A percentile compares a stretch with the other conserved stretches of the same genome.
Evolutionary conservation across 2,329 filamentous ascomycete species (phyloP).

Genomic region (Fusarium chuoi): DNA sequence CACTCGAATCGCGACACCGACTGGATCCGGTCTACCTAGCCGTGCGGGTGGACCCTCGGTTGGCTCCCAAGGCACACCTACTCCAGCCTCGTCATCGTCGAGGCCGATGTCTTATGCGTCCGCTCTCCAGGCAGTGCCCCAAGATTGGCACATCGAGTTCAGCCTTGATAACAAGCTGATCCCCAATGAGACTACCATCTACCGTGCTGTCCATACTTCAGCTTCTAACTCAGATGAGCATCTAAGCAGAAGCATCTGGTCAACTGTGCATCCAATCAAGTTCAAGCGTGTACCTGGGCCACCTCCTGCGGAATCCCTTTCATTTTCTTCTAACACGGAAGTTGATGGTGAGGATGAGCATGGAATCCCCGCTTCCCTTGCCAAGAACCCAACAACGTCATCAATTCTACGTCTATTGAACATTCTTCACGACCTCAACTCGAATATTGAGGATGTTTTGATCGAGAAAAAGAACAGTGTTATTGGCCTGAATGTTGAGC

Average conservation of each 20-base stretch:
- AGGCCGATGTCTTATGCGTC: constrained; percentile 85
- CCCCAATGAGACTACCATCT: constrained; percentile 92
- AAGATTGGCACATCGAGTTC: constrained; percentile 99
- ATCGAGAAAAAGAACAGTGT: constrained; percentile 76
- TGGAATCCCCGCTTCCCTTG: constrained; percentile 80
- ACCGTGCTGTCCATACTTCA: constrained; percentile 85
- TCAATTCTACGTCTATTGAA: constrained; percentile 89
- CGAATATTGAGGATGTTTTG: constrained; percentile 91
- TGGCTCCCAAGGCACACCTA: constrained; percentile 57
- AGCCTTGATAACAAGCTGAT: constrained; percentile 86
- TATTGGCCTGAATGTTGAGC: constrained; percentile 79
- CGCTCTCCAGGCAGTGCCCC: constrained; percentile 80
- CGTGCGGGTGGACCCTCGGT: constrained; percentile 55
- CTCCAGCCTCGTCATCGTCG: constrained; percentile 65
- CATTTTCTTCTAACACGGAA: constrained; percentile 63
- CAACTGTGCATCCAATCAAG: constrained; percentile 87
- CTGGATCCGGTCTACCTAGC: constrained; percentile 61
- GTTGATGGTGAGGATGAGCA: constrained; percentile 64
- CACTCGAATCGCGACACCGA: constrained; percentile 84
- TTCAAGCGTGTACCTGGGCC: constrained; percentile 89
- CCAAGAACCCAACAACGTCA: constrained; percentile 84
- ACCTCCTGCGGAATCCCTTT: constrained; percentile 76
- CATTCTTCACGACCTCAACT: constrained; percentile 91
- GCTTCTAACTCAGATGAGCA: constrained; percentile 67
- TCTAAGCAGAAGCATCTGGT: constrained; percentile 84